A percentile compares a stretch with the other conserved stretches of the same genome.
phyloP scores from a whole-genome alignment of 1,284 basidiomycete species.

The Sporisorium scitamineum region DNA sequence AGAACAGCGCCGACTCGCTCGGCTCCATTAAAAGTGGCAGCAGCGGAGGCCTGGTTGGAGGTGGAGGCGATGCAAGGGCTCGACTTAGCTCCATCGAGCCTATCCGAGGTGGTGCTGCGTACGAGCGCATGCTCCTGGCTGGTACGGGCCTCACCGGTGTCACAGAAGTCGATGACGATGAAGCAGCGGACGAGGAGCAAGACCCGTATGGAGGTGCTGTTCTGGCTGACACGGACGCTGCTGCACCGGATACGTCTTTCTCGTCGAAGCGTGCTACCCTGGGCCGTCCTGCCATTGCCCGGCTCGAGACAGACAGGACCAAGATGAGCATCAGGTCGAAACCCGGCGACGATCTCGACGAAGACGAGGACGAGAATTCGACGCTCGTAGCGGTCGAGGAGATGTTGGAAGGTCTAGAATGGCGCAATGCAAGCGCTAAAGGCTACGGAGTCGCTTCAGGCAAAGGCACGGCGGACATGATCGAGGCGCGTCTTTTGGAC shows the following conservation, averaged over 20 bases:
- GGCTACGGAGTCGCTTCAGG: constrained; percentile 24
- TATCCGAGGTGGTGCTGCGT: constrained; percentile 59
- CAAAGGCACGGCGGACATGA: constrained; percentile 66
- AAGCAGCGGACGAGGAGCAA: constrained; percentile 40
- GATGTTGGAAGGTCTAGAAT: constrained; percentile 98
- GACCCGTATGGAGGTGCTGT: constrained; percentile 57
- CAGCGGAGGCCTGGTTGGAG: constrained; percentile 23
- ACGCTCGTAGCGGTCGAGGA: constrained; percentile 78
- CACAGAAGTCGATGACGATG: constrained; percentile 56
- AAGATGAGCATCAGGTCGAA: constrained; percentile 6
- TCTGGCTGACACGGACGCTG: constrained; percentile 27
- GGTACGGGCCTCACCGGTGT: constrained; percentile 57
- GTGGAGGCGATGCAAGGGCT: constrained; percentile 55
- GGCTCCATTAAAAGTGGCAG: constrained; percentile 21
- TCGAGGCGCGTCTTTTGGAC: constrained; percentile 65
- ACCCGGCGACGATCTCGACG: constrained; percentile 8
- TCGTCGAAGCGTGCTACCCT: constrained; percentile 41
- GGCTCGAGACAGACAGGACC: constrained; percentile 28
- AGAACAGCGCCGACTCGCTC: constrained; percentile 38
- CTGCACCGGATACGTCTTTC: constrained; percentile 15
- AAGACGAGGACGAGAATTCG: constrained; percentile 61
- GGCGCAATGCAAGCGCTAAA: constrained; percentile 71
- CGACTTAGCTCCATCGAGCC: constrained; percentile 63
- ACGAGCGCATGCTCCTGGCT: constrained; percentile 63
- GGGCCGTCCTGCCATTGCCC: constrained; percentile 35